Evolutionary conservation across 768 basidiomycete species (phyloP).

Genomic region (Omphalotus guepiniiformis): DNA sequence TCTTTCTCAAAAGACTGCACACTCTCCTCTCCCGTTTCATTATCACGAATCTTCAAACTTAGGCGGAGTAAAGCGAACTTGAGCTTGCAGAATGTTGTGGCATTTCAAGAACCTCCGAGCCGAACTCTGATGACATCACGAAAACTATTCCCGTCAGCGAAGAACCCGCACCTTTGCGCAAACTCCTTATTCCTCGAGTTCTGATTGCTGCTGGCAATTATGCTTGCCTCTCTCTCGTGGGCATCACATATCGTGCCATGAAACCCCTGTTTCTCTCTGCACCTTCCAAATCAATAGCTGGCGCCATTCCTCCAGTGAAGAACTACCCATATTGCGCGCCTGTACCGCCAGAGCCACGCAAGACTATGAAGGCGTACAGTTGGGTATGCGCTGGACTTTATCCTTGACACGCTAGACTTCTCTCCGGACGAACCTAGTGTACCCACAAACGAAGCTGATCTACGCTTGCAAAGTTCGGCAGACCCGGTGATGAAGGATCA

Average conservation of each 20-base stretch:
- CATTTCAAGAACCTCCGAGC: neutral
- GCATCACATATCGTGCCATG: slow-evolving; percentile 36
- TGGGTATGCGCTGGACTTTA: slow-evolving; percentile 74
- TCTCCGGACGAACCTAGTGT: slow-evolving; percentile 77
- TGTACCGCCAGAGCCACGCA: slow-evolving; percentile 62
- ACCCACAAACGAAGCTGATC: slow-evolving; percentile 61
- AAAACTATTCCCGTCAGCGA: slow-evolving; percentile 1
- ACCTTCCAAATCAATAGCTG: slow-evolving; percentile 35
- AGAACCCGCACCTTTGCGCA: slow-evolving; percentile 33
- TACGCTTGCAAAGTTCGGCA: slow-evolving; percentile 68
- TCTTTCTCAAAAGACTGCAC: slow-evolving; percentile 45
- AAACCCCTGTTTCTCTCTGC: slow-evolving; percentile 33
- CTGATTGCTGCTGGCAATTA: slow-evolving; percentile 69
- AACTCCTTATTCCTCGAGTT: slow-evolving; percentile 51
- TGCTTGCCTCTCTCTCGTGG: slow-evolving; percentile 57
- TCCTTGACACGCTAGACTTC: slow-evolving; percentile 77
- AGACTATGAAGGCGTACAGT: slow-evolving; percentile 74
- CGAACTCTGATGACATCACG: neutral
- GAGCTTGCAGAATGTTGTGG: neutral
- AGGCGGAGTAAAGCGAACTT: slow-evolving; percentile 10
- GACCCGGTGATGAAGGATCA: slow-evolving; percentile 79
- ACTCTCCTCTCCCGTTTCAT: slow-evolving; percentile 7
- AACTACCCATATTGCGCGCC: slow-evolving; percentile 53
- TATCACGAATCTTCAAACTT: slow-evolving; percentile 4
- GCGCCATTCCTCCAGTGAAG: slow-evolving; percentile 58